Percentiles rank a stretch among this genome's conserved stretches.
Evolutionary conservation across 2,329 filamentous ascomycete species (phyloP).

Genomic region (Lizonia empirigonia): DNA sequence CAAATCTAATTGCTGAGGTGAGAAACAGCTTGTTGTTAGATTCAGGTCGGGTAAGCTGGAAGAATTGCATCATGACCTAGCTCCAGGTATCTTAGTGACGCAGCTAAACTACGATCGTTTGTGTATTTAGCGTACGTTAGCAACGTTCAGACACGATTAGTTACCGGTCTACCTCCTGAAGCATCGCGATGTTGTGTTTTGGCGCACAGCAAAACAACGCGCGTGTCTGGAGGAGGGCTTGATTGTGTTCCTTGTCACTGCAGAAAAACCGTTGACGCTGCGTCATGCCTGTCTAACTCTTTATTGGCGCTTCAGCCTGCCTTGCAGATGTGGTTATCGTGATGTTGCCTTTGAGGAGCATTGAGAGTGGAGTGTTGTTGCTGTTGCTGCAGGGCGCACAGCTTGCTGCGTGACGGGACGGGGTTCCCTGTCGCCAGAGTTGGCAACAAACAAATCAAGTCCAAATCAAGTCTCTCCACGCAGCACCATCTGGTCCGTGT

Average conservation of each 20-base stretch:
- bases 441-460: too few species aligned
- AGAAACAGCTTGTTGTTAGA: not conserved
- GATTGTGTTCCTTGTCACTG: not conserved
- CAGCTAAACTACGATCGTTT: constrained; percentile 5
- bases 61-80: constrained; percentile 9
- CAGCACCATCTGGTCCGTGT: too few species aligned
- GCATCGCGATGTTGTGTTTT: constrained; percentile 8
- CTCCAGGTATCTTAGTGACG: not conserved
- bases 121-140: constrained; percentile 4
- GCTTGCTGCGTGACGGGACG: constrained; percentile 7
- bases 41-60: not conserved
- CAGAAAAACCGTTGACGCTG: not conserved
- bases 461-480: too few species aligned
- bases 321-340: constrained; percentile 16
- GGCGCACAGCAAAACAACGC: constrained; percentile 4
- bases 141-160: not conserved
- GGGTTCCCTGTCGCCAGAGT: constrained; percentile 9
- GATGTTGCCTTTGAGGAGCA: constrained; percentile 8
- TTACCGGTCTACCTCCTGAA: not conserved
- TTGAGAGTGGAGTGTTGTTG: constrained; percentile 11
- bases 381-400: constrained; percentile 11
- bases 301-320: constrained; percentile 1
- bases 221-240: not conserved
- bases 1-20: not conserved
- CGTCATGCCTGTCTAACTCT: not conserved